Evolutionary conservation across 768 basidiomycete species (phyloP).

Genomic region (Lyophyllum atratum): DNA sequence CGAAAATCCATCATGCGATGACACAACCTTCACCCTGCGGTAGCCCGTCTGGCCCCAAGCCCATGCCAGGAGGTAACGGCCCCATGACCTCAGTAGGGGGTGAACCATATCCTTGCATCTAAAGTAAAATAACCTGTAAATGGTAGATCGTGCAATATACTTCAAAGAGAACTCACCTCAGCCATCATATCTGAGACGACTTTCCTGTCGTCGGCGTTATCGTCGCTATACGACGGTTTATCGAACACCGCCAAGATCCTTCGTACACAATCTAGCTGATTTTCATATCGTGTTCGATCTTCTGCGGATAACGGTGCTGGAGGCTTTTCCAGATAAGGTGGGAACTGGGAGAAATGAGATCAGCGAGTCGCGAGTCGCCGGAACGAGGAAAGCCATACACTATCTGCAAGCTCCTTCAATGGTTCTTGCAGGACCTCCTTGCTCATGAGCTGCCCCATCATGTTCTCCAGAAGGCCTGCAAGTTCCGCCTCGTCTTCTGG

Average conservation of each 20-base stretch:
- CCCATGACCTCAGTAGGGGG: constrained; percentile 8
- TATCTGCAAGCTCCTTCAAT: constrained; percentile 74
- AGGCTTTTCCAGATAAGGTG: constrained; percentile 66
- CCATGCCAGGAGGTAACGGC: neutral
- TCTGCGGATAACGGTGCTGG: constrained; percentile 45
- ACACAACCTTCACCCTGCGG: neutral
- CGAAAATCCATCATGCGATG: neutral
- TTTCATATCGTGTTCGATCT: constrained; percentile 63
- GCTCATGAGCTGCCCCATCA: constrained; percentile 82
- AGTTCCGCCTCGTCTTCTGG: constrained; percentile 52
- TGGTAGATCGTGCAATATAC: neutral
- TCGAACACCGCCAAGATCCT: constrained; percentile 69
- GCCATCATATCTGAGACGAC: constrained; percentile 69
- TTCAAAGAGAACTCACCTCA: constrained; percentile 50
- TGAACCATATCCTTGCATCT: constrained; percentile 7
- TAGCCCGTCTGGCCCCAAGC: neutral
- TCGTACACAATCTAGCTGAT: constrained; percentile 57
- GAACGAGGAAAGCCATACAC: constrained; percentile 45
- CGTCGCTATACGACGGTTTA: constrained; percentile 54
- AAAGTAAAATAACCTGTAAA: neutral
- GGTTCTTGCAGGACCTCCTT: constrained; percentile 88
- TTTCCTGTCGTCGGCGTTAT: constrained; percentile 42
- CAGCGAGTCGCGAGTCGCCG: too few species aligned
- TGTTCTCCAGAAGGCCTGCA: constrained; percentile 69
- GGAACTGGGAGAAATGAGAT: constrained; percentile 55